Conservation (phyloP, 2,329 filamentous ascomycete genomes). For the Pestalotiopsis sp. region DNA sequence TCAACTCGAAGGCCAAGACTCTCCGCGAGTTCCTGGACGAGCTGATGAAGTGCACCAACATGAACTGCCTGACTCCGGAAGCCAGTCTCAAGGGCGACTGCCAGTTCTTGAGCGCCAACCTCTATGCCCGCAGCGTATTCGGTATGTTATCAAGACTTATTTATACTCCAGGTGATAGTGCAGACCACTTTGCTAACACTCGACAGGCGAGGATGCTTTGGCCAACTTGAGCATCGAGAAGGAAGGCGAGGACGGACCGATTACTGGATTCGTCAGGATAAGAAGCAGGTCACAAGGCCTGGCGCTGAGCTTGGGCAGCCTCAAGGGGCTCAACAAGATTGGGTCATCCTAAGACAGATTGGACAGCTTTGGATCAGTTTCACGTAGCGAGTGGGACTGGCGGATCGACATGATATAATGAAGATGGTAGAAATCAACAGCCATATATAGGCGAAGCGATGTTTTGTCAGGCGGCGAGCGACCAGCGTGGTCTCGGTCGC, state of each 20-base stretch:
- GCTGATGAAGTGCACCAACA: slow-evolving; percentile 97
- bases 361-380: neutral
- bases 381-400: neutral
- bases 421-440: slow-evolving; percentile 1
- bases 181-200: neutral
- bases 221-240: slow-evolving; percentile 98
- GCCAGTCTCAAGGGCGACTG: slow-evolving; percentile 96
- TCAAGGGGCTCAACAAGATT: slow-evolving; percentile 92
- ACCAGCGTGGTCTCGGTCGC: neutral
- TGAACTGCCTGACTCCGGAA: slow-evolving; percentile 96
- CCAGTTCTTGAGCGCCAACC: slow-evolving; percentile 94
- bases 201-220: slow-evolving; percentile 89
- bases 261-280: slow-evolving; percentile 97
- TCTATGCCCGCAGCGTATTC: slow-evolving; percentile 96
- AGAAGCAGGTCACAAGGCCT: slow-evolving; percentile 94
- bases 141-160: slow-evolving; percentile 67
- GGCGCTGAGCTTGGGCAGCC: slow-evolving; percentile 86
- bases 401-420: slow-evolving; percentile 4
- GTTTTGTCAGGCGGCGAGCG: neutral
- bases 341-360: slow-evolving; percentile 30
- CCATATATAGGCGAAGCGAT: slow-evolving; percentile 2
- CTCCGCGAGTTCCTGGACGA: slow-evolving; percentile 90
- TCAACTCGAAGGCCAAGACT: slow-evolving; percentile 94
- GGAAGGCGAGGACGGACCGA: slow-evolving; percentile 90
- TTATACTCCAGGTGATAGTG: neutral